Conservation (phyloP, 306 rosid genomes). For the Trifolium subterraneum region DNA sequence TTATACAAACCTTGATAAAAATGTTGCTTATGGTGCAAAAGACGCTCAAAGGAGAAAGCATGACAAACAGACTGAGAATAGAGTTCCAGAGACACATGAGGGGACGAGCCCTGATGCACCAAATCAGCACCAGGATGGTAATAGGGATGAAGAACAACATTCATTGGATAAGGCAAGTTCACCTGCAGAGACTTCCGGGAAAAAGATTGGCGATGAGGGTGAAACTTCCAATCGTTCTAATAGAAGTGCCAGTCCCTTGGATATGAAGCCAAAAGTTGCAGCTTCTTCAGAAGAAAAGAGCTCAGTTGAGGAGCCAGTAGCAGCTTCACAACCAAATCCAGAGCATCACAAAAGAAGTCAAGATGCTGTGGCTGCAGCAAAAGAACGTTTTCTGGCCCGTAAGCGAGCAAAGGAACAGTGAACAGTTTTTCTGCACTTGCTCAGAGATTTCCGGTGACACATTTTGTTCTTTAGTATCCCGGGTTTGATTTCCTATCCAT, state of each 20-base stretch:
- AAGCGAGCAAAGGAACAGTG: conserved; percentile 67
- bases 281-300: conserved; percentile 37
- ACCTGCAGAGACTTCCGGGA: conserved; percentile 40
- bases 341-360: conserved; percentile 78
- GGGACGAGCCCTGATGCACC: conserved; percentile 30
- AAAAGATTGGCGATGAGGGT: conserved; percentile 41
- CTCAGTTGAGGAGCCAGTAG: conserved; percentile 43
- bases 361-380: conserved; percentile 76
- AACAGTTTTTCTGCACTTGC: conserved; percentile 30
- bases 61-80: conserved; percentile 43
- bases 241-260: conserved; percentile 41
- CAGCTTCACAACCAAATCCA: conserved; percentile 51
- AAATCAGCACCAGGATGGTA: conserved; percentile 38
- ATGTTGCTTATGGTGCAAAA: conserved; percentile 80
- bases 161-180: conserved; percentile 39
- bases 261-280: conserved; percentile 36
- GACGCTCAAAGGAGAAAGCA: conserved; percentile 50
- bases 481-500: conserved; percentile 17
- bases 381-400: conserved; percentile 80
- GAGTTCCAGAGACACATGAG: conserved; percentile 46
- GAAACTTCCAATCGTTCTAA: conserved; percentile 46
- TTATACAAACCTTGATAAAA: conserved; percentile 75
- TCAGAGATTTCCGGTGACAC: background rate
- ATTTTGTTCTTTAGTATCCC: background rate
- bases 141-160: conserved; percentile 40